Percentiles rank a stretch among this genome's conserved stretches.
Evolutionary conservation across 345 rosid species (phyloP).

Genomic region (Leavenworthia alabamica): DNA sequence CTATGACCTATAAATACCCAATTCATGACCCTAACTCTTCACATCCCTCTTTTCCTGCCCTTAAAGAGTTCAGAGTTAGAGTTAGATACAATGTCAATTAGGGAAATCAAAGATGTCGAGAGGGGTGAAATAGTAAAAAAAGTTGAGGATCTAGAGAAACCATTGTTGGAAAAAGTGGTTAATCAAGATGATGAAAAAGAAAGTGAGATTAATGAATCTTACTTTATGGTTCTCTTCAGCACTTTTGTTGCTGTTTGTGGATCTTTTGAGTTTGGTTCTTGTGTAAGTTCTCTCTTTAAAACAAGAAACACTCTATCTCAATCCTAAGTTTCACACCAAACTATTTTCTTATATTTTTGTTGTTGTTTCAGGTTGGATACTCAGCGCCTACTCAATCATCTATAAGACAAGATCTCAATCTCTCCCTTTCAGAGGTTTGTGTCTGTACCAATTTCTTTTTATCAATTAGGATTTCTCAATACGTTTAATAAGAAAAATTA

Average conservation of each 20-base stretch:
- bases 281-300: conserved; percentile 51
- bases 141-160: conserved; percentile 43
- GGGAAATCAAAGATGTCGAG: conserved; percentile 41
- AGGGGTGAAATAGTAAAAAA: conserved; percentile 33
- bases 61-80: not conserved
- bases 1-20: conserved; percentile 24
- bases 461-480: not conserved
- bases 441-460: not conserved
- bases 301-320: not conserved
- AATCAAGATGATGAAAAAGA: conserved; percentile 23
- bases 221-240: conserved; percentile 59
- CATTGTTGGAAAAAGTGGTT: conserved; percentile 12
- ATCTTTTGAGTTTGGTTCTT: conserved; percentile 83
- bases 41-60: not conserved
- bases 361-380: conserved; percentile 84
- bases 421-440: conserved; percentile 64
- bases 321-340: not conserved
- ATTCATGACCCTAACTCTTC: not conserved
- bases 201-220: conserved; percentile 36
- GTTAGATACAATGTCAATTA: conserved; percentile 37
- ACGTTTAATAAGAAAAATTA: too few species aligned
- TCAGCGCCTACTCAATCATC: conserved; percentile 90
- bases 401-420: conserved; percentile 69
- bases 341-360: not conserved
- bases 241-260: conserved; percentile 85